Evolutionary conservation across 768 basidiomycete species (phyloP), one percentile per base, ranked within the genome.

Genomic region (Lentinula lateritia): DNA sequence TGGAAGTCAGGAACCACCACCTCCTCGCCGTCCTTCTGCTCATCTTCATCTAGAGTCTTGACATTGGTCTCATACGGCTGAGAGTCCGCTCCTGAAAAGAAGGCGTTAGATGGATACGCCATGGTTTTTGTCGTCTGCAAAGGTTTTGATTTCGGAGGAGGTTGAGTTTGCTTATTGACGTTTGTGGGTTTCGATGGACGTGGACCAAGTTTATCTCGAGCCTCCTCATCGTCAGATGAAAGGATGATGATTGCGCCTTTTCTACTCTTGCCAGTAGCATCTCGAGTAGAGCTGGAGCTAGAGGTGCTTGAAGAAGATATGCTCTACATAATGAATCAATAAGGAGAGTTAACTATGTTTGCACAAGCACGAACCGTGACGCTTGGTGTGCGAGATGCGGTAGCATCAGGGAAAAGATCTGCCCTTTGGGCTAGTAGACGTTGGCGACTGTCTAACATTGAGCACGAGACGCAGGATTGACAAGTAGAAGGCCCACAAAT

Each of bases 11-110:
- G 70, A 23, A 76, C 61, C 32, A 68, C 65, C 43, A 78, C 70
- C 1, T 66, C 58, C 52, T 80, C 77, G 1, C 68, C 73, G 41
- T 73, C 71, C 5, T 60, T 41, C 1, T 62, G 66, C 0, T 64
- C 62, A 62, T 68, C 58, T 16, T 60, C 58, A 18, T 50, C 61
- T n/a, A 48, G 9, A 18, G 46, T 20, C 15, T 34, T 36, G 1
- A 7, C 18, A n/a, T 28, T 42, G 18, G 18, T 20, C 18, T 6
- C 13, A 9, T 53, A 5, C 18, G 15, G 2, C 23, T 58, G 15
- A 50, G 55, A 32, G 9, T 10, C 52, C 28, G 43, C 39, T 41
- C 42, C 45, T 10, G 16, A 36, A 52, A 43, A 63, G 18, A 45
- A 58, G 35, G 48, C 36, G 7, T 36, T 35, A 6, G 28, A 12